phyloP scores from a whole-genome alignment of 768 basidiomycete species.

The Auriscalpium orientale region DNA sequence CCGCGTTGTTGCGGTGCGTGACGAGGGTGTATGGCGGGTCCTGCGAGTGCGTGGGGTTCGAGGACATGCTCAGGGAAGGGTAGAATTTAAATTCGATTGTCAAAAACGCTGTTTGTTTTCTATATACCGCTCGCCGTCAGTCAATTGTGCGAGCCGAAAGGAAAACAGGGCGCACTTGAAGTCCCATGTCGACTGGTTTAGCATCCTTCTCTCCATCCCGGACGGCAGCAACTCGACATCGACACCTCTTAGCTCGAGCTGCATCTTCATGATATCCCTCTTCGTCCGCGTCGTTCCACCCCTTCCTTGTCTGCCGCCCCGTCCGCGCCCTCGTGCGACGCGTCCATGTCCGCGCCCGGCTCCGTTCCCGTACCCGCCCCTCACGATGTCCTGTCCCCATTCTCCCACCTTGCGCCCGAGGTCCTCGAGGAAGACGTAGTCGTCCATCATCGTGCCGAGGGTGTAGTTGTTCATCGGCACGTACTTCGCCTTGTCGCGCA shows the following conservation, averaged over 20 bases:
- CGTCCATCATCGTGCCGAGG: constrained; percentile 84
- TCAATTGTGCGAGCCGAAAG: neutral
- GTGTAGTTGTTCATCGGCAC: constrained; percentile 79
- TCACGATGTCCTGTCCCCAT: constrained; percentile 66
- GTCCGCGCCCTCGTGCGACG: constrained; percentile 24
- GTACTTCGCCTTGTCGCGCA: constrained; percentile 64
- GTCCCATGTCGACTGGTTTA: constrained; percentile 83
- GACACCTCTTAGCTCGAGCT: constrained; percentile 61
- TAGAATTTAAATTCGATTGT: constrained; percentile 71
- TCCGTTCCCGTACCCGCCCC: constrained; percentile 44
- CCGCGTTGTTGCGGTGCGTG: constrained; percentile 56
- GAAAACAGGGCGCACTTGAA: constrained; percentile 42
- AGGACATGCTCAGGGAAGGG: constrained; percentile 39
- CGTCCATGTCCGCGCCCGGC: constrained; percentile 14
- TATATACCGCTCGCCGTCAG: constrained; percentile 22
- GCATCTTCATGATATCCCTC: constrained; percentile 57
- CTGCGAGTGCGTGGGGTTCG: constrained; percentile 27
- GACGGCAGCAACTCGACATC: constrained; percentile 68
- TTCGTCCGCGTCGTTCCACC: constrained; percentile 39
- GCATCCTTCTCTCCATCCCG: constrained; percentile 74
- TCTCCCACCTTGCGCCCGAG: constrained; percentile 65
- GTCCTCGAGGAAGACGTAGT: constrained; percentile 83
- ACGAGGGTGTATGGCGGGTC: constrained; percentile 42
- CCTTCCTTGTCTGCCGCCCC: constrained; percentile 20
- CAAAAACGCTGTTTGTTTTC: constrained; percentile 58